These are phyloP conservation scores for Suillus lakei DNA, from an alignment of 768 basidiomycete genomes.

Conservation along the genomic window DNA sequence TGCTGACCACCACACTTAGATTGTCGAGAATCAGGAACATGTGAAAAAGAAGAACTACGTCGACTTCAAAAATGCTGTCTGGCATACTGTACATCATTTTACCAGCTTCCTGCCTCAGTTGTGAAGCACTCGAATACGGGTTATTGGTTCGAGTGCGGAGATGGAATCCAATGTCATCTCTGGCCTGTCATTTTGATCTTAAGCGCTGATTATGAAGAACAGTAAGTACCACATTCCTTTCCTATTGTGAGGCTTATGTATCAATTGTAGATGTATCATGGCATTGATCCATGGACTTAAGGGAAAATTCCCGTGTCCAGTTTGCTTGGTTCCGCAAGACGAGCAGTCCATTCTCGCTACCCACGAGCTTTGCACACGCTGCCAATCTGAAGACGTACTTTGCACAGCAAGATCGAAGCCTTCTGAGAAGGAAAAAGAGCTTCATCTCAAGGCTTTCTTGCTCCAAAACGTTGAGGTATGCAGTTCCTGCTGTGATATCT, in stretches of 20 bases:
- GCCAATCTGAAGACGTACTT: background rate
- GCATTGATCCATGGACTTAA: conserved; percentile 35
- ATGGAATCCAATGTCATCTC: conserved; percentile 29
- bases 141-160: conserved; percentile 31
- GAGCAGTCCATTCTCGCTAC: conserved; percentile 22
- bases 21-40: conserved; percentile 10
- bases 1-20: background rate
- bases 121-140: conserved; percentile 3
- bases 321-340: conserved; percentile 39
- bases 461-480: conserved; percentile 21
- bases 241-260: background rate
- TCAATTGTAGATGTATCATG: conserved; percentile 36
- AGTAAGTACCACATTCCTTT: conserved; percentile 31
- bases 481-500: background rate
- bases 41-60: conserved; percentile 6
- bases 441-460: conserved; percentile 13
- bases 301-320: conserved; percentile 39
- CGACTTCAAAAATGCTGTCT: conserved; percentile 16
- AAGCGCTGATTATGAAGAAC: conserved; percentile 49
- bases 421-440: conserved; percentile 20
- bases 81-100: conserved; percentile 13
- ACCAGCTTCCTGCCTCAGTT: conserved; percentile 6
- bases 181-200: conserved; percentile 39
- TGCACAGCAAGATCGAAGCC: conserved; percentile 15
- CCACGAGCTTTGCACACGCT: conserved; percentile 20